These are phyloP conservation scores for Sporothrix variecibatus DNA, from an alignment of 2,329 filamentous ascomycete genomes.

Conservation along the genomic window DNA sequence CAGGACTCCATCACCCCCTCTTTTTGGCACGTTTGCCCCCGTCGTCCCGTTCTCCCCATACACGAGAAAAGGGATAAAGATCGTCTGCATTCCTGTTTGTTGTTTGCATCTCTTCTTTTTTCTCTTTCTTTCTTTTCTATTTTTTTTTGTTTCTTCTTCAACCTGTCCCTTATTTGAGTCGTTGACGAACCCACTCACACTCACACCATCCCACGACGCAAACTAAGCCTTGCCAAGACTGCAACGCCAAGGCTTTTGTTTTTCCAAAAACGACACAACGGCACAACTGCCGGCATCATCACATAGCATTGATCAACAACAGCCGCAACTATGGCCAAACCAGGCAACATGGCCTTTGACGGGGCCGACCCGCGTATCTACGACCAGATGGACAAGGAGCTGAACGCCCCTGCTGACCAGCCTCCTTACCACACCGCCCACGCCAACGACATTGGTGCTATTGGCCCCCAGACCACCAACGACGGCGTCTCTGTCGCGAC, in stretches of 20 bases:
- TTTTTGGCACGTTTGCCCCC: not conserved
- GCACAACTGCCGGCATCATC: not conserved
- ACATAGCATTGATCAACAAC: not conserved
- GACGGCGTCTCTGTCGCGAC: not conserved
- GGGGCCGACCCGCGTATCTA: constrained; percentile 27
- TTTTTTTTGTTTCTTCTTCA: not conserved
- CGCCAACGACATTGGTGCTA: constrained; percentile 4
- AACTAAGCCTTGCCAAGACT: constrained; percentile 7
- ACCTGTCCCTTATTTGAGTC: not conserved
- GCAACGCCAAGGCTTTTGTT: not conserved
- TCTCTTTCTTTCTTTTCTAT: not conserved
- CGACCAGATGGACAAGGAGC: constrained; percentile 20
- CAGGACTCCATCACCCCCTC: not conserved
- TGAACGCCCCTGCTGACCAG: not conserved
- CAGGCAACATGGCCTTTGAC: constrained; percentile 29
- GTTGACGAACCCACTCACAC: constrained; percentile 9
- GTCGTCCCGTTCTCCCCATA: not conserved
- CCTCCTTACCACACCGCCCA: not conserved
- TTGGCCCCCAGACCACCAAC: not conserved
- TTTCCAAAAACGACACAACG: not conserved
- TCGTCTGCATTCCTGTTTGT: not conserved
- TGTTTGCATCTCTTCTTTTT: not conserved
- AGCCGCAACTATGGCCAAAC: constrained; percentile 27
- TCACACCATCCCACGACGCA: not conserved
- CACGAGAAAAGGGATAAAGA: constrained; percentile 14